These are phyloP conservation scores for Starmera dryadoides DNA, from an alignment of 805 yeast genomes.

Conservation along the genomic window DNA sequence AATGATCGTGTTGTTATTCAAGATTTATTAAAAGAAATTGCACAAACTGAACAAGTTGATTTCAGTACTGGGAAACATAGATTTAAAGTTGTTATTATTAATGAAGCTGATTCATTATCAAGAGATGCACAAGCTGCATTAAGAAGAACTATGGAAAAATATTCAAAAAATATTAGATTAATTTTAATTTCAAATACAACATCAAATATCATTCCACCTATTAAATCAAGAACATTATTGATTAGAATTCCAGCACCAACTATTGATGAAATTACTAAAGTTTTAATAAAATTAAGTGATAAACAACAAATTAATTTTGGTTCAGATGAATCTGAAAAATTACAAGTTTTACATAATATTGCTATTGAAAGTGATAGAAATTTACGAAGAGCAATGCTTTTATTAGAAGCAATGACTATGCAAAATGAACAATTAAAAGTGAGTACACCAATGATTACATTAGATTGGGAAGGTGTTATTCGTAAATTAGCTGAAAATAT, in stretches of 20 bases:
- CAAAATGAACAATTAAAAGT: constrained; percentile 47
- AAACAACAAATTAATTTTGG: constrained; percentile 44
- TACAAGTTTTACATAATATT: constrained; percentile 40
- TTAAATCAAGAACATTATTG: constrained; percentile 84
- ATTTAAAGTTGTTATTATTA: constrained; percentile 77
- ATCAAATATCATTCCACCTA: constrained; percentile 88
- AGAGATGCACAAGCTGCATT: constrained; percentile 95
- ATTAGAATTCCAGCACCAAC: constrained; percentile 85
- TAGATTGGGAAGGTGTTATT: constrained; percentile 91
- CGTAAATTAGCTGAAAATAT: constrained; percentile 55
- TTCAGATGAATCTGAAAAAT: constrained; percentile 27
- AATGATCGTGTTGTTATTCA: constrained; percentile 94
- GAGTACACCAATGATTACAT: constrained; percentile 47
- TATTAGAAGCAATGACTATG: constrained; percentile 77
- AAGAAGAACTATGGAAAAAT: constrained; percentile 94
- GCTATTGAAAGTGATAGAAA: constrained; percentile 59
- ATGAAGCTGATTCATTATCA: constrained; percentile 84
- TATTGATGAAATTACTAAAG: constrained; percentile 44
- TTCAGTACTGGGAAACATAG: constrained; percentile 45
- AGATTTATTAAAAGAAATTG: constrained; percentile 87
- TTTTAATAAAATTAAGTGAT: constrained; percentile 47
- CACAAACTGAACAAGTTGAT: constrained; percentile 94
- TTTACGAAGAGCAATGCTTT: constrained; percentile 66
- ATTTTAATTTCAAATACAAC: constrained; percentile 84
- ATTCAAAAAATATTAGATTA: constrained; percentile 79